Percentiles rank a stretch among this genome's conserved stretches.
Evolutionary conservation across 2,329 filamentous ascomycete genomes (phyloP).

Genomic region (Corynespora cassiicola): DNA sequence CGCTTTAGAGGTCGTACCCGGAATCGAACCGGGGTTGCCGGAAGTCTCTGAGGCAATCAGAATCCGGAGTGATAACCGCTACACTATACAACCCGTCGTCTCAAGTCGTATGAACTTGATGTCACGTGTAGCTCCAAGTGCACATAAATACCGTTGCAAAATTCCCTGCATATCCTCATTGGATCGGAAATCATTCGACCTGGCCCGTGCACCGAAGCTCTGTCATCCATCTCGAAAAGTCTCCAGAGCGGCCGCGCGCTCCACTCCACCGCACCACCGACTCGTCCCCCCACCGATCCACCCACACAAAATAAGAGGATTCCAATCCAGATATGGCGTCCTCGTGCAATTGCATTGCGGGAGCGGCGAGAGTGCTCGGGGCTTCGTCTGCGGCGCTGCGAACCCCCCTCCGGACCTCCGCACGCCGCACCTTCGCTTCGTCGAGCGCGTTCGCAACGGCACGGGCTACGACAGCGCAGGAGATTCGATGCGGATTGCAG

Average conservation of each 20-base stretch:
- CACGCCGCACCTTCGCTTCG: conserved; percentile 33
- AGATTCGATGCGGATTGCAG: conserved; percentile 20
- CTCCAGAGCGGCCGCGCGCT: conserved; percentile 1
- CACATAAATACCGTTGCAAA: too few species aligned
- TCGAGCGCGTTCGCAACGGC: conserved; percentile 19
- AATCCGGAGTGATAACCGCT: too few species aligned
- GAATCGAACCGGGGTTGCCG: too few species aligned
- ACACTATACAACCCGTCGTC: too few species aligned
- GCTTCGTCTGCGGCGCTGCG: conserved; percentile 16
- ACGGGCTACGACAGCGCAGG: conserved; percentile 14
- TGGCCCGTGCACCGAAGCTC: conserved; percentile 8
- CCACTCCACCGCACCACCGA: conserved; percentile 8
- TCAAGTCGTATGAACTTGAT: too few species aligned
- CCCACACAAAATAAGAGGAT: conserved; percentile 8
- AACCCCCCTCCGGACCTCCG: conserved; percentile 14
- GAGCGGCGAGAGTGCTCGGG: conserved; percentile 22
- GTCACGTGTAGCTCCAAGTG: too few species aligned
- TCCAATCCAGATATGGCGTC: conserved; percentile 37
- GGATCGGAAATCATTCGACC: conserved; percentile 6
- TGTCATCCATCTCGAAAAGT: conserved; percentile 11
- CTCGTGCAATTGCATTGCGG: conserved; percentile 29
- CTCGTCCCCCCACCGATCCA: conserved; percentile 1
- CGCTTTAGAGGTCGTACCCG: too few species aligned
- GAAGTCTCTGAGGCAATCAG: too few species aligned
- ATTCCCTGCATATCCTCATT: too few species aligned